Evolutionary conservation across 306 rosid genomes (phyloP), one percentile per base, ranked within the genome.

Genomic region (Abrus precatorius): DNA sequence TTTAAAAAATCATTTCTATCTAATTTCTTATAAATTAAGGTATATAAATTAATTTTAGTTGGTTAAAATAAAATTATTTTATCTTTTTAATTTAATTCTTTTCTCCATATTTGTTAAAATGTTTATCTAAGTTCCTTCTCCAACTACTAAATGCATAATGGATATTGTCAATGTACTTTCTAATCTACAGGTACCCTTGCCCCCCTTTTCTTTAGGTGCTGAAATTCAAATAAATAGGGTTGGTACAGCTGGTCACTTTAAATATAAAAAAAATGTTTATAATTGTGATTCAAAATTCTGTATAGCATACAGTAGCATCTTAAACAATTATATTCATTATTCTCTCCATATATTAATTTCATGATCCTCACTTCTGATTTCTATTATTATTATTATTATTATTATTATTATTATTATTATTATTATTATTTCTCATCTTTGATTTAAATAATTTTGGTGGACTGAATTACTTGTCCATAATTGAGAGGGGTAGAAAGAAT

Each of bases 271-370:
- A 67, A 13, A 55, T 32, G 54, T 55, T 30, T 52, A 53, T 55
- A 57, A 53, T 72, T 48, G 30, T 41, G 65, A 14, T 64, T 63
- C 12, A 53, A 68, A 78, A 77, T 33, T 56, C 5, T 29, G 29
- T 10, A 57, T 36, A 61, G 3, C 60, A 52, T 72, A 44, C 27
- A 45, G 10, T 28, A 41, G 14, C 11, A 63, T 43, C 28, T 34
- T 49, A 50, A 36, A 63, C 50, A 49, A 63, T 50, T 27, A 40
- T 9, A 48, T 36, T 14, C 38, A 50, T 13, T 64, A 76, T 48
- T 48, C 62, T 75, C 52, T 44, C 47, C 20, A 7, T 59, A 7
- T 10, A 10, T 49, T n/a, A 47, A 10, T 53, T 36, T 66, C 8
- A 66, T 20, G 3, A 52, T 68, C 30, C 34, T 13, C 75, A 12